Evolutionary conservation across 2,329 filamentous ascomycete genomes (phyloP).

Genomic region (Trichoderma endophyticum): DNA sequence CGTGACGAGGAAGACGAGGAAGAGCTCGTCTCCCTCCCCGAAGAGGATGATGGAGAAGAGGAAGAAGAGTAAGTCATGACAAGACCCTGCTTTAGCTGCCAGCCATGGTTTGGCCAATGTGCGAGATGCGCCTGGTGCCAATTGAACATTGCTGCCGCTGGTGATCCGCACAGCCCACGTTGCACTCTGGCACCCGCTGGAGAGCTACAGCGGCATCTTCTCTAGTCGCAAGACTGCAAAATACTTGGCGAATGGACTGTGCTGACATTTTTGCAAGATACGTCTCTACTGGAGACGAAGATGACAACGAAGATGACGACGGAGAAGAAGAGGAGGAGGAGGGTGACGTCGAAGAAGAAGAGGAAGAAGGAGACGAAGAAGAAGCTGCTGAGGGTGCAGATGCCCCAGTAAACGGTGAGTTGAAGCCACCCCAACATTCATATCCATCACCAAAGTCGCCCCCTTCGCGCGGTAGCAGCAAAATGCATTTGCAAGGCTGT

Average conservation of each 20-base stretch:
- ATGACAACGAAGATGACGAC: conserved; percentile 39
- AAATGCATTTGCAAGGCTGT: background rate
- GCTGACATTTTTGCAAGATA: conserved; percentile 29
- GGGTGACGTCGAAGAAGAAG: conserved; percentile 24
- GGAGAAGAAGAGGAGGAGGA: conserved; percentile 39
- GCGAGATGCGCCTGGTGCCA: background rate
- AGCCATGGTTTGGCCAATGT: background rate
- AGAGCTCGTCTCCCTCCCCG: conserved; percentile 53
- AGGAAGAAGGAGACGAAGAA: conserved; percentile 31
- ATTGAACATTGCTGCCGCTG: background rate
- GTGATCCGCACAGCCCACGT: background rate
- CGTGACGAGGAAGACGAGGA: conserved; percentile 60
- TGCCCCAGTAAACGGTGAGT: conserved; percentile 39
- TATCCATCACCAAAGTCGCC: background rate
- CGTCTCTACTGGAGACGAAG: conserved; percentile 39
- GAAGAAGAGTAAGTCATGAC: conserved; percentile 50
- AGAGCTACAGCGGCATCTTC: background rate
- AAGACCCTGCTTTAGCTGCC: background rate
- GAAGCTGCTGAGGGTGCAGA: conserved; percentile 24
- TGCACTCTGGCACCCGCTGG: background rate
- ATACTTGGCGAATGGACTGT: background rate
- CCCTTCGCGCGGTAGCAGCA: background rate
- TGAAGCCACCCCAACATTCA: background rate
- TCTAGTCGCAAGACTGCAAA: background rate
- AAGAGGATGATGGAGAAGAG: conserved; percentile 49